These are phyloP conservation scores for Fusarium poae DNA, from an alignment of 2,329 filamentous ascomycete genomes.

Conservation along the genomic window DNA sequence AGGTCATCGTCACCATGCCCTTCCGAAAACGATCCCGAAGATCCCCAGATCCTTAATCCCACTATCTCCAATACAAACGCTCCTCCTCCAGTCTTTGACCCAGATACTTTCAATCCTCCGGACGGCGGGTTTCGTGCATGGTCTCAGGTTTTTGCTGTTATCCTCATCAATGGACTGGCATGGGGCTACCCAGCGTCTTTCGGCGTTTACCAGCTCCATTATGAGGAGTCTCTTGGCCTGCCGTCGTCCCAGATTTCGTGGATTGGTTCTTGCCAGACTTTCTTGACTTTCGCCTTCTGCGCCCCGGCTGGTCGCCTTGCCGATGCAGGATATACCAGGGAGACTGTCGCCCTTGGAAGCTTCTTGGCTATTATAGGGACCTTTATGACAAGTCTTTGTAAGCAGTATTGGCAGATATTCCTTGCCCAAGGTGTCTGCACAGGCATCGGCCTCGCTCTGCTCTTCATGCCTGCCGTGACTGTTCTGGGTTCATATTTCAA, in stretches of 20 bases:
- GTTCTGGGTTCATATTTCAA: constrained; percentile 74
- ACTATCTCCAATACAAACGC: constrained; percentile 47
- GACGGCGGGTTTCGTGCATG: constrained; percentile 64
- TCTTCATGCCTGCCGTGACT: constrained; percentile 71
- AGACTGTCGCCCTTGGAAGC: constrained; percentile 57
- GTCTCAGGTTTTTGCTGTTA: constrained; percentile 63
- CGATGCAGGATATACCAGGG: constrained; percentile 63
- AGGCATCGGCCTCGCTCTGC: constrained; percentile 66
- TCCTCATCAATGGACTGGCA: constrained; percentile 63
- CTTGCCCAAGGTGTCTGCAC: constrained; percentile 66
- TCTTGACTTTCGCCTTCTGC: constrained; percentile 63
- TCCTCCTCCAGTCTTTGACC: constrained; percentile 40
- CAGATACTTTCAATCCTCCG: constrained; percentile 50
- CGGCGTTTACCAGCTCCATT: constrained; percentile 67
- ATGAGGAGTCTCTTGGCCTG: constrained; percentile 54
- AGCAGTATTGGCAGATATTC: constrained; percentile 66
- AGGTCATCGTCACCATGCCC: constrained; percentile 16
- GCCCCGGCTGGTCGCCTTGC: constrained; percentile 63
- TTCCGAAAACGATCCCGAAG: constrained; percentile 2
- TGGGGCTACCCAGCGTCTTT: constrained; percentile 66
- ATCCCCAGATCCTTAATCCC: constrained; percentile 28
- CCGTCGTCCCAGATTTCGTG: constrained; percentile 56
- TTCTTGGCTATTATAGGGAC: constrained; percentile 60
- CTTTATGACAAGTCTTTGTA: constrained; percentile 62
- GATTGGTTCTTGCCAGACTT: constrained; percentile 65